Evolutionary conservation across 2,329 filamentous ascomycete species (phyloP), one percentile per base, ranked within the genome.

Genomic region (Fusarium hainanense): DNA sequence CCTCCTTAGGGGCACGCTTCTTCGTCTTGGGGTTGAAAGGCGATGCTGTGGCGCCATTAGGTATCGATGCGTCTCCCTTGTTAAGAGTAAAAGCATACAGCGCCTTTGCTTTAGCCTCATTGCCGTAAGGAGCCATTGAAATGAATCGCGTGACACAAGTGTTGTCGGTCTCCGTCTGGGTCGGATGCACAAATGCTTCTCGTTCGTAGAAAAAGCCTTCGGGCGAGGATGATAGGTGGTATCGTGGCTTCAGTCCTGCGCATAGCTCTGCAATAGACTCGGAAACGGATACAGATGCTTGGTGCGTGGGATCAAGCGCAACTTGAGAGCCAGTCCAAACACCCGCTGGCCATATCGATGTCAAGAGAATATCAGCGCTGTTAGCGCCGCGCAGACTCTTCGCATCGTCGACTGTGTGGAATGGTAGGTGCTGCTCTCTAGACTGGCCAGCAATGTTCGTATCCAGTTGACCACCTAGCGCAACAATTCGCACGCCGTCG

Each of bases 401-500:
- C 23, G 91, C 92, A 77, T 98, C 95, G 49, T 89, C 88, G 54
- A 90, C 86, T 7, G 89, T 92, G 79, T 97, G 95, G 63, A 89
- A 89, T 0, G 94, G 91, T n/a, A 91, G 84, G 72, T 92, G 90
- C 69, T 91, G 90, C 70, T 93, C 91, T 68, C 89, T 88, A 11
- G 90, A 92, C 57, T 88, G 84, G 4, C 88, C 89, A 4, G 83
- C 86, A 34, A 88, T 82, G 50, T 86, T 85, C 14, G 87, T 77
- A 73, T 93, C 89, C 3, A 93, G 82, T 34, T 85, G 83, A 1
- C 96, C 96, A 27, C 95, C 95, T 0, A 99, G 85, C 1, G 92
- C 85, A n/a, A 95, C 93, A 66, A 99, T 94, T 52, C 92, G 90
- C 47, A 98, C 85, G 2, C 94, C 95, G 70, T 98, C 94, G 0